A percentile compares a stretch with the other conserved stretches of the same genome.
phyloP scores from a whole-genome alignment of 352 stramenopile genomes.

The Globisporangium yorkense region DNA sequence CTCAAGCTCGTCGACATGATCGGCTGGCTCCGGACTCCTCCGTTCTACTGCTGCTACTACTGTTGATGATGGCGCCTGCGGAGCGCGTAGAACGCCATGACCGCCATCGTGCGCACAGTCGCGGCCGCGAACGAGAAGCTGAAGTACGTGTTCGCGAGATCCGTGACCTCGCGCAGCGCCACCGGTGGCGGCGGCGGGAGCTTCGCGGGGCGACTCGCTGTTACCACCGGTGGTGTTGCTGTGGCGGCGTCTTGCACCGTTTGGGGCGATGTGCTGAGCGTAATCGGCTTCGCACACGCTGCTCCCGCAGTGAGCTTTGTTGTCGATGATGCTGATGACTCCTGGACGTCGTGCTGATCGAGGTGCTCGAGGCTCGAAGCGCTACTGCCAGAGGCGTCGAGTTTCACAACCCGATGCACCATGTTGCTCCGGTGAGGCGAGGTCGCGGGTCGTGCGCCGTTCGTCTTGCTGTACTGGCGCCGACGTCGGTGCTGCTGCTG shows the following conservation, averaged over 20 bases:
- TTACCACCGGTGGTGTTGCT: not conserved
- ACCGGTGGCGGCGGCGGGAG: no score
- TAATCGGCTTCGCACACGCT: not conserved
- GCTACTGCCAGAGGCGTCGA: no score
- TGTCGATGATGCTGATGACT: not conserved
- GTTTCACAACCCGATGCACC: not conserved
- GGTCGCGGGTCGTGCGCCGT: conserved; percentile 1
- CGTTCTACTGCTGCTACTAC: conserved; percentile 35
- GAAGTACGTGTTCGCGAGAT: conserved; percentile 12
- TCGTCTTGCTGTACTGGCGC: conserved; percentile 1
- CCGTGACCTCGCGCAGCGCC: conserved; percentile 4
- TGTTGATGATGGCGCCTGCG: conserved; percentile 32
- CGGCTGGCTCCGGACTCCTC: not conserved
- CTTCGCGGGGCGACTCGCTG: not conserved
- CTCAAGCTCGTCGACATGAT: no score
- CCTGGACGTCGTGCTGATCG: not conserved
- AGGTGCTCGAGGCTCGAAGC: no score
- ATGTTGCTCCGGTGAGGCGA: not conserved
- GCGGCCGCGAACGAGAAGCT: conserved; percentile 12
- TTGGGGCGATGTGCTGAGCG: not conserved
- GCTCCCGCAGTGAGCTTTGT: not conserved
- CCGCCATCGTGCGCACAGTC: conserved; percentile 14
- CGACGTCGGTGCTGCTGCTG: not conserved
- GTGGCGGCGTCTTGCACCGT: not conserved
- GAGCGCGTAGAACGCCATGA: conserved; percentile 13